These are phyloP conservation scores for Volvariella surrecta DNA, from an alignment of 1,284 basidiomycete species.

Conservation along the genomic window DNA sequence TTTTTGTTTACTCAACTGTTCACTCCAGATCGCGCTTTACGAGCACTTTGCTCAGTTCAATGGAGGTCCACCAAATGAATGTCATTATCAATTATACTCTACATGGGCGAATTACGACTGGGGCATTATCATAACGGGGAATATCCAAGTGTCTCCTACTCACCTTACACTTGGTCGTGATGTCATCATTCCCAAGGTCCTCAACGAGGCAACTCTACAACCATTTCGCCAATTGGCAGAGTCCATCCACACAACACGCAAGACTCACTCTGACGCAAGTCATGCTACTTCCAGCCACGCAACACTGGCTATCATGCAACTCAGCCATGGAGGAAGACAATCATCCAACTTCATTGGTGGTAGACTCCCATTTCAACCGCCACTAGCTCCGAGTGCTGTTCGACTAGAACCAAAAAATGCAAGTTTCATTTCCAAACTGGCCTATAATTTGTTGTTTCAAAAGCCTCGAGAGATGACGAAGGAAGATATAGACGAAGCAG, in stretches of 20 bases:
- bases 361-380: slow-evolving; percentile 45
- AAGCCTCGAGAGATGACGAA: slow-evolving; percentile 54
- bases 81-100: slow-evolving; percentile 64
- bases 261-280: not conserved
- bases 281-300: slow-evolving; percentile 2
- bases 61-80: slow-evolving; percentile 66
- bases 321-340: slow-evolving; percentile 85
- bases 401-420: slow-evolving; percentile 36
- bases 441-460: slow-evolving; percentile 54
- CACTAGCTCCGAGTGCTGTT: slow-evolving; percentile 70
- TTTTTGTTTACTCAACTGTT: slow-evolving; percentile 1
- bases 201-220: slow-evolving; percentile 32
- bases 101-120: slow-evolving; percentile 74
- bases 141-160: slow-evolving; percentile 66
- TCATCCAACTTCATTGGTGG: slow-evolving; percentile 70
- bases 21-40: slow-evolving; percentile 70
- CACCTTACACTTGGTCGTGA: slow-evolving; percentile 84
- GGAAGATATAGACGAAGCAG: slow-evolving; percentile 53
- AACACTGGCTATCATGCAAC: slow-evolving; percentile 66
- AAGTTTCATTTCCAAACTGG: slow-evolving; percentile 27
- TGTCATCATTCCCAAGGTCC: slow-evolving; percentile 46
- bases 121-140: slow-evolving; percentile 90
- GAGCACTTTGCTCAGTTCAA: slow-evolving; percentile 66
- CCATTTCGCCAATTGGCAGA: slow-evolving; percentile 47
- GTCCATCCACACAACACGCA: slow-evolving; percentile 32